A percentile compares a stretch with the other conserved stretches of the same genome.
These are phyloP conservation scores for Lentinula detonsa DNA, from an alignment of 768 basidiomycete species.

Conservation along the genomic window DNA sequence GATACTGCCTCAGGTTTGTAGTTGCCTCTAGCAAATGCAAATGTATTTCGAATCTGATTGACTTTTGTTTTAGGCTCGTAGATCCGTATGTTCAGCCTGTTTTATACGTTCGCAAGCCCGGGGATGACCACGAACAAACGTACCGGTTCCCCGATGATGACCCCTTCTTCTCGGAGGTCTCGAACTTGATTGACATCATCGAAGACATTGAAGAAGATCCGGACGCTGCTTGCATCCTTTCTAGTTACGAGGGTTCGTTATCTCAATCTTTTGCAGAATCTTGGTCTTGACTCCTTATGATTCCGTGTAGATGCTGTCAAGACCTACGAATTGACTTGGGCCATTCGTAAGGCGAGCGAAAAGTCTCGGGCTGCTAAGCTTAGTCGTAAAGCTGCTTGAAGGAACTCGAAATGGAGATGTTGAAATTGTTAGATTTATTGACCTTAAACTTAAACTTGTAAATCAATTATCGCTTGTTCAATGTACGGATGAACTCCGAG, in stretches of 20 bases:
- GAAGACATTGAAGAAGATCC: conserved; percentile 88
- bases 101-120: conserved; percentile 80
- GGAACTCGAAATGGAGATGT: not conserved
- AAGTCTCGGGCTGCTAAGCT: conserved; percentile 46
- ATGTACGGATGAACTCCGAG: no score
- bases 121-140: conserved; percentile 69
- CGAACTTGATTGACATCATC: conserved; percentile 83
- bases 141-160: conserved; percentile 77
- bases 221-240: conserved; percentile 73
- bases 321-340: conserved; percentile 92
- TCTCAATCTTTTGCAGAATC: not conserved
- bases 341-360: conserved; percentile 78
- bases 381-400: conserved; percentile 19
- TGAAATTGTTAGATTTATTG: not conserved
- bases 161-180: conserved; percentile 91
- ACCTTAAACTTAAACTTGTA: not conserved
- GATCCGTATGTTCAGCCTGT: conserved; percentile 93
- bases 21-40: not conserved
- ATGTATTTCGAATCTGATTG: conserved; percentile 5
- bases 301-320: conserved; percentile 63
- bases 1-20: conserved; percentile 75
- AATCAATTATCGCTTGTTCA: not conserved
- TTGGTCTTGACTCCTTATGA: not conserved
- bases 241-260: conserved; percentile 69
- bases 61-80: conserved; percentile 48